These are phyloP conservation scores for Pseudogymnoascus sp. DNA, from an alignment of 2,329 filamentous ascomycete genomes.

Conservation along the genomic window DNA sequence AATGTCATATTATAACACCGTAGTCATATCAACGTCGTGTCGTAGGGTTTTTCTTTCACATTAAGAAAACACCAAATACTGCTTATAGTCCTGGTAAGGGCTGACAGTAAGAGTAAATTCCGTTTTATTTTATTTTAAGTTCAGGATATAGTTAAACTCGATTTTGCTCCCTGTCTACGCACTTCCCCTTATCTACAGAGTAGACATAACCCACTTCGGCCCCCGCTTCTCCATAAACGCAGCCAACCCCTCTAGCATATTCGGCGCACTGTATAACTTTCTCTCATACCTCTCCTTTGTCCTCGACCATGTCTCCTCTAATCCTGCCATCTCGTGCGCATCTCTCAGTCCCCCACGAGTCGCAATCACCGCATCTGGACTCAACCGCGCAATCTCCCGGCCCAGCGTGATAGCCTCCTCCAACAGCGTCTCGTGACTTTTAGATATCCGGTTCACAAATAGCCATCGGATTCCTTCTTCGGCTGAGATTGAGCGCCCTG, in stretches of 20 bases:
- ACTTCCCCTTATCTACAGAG: slow-evolving; percentile 28
- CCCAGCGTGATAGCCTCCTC: slow-evolving; percentile 26
- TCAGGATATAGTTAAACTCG: neutral
- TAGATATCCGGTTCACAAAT: slow-evolving; percentile 18
- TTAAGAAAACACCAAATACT: neutral
- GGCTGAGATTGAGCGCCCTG: slow-evolving; percentile 20
- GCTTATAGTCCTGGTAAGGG: neutral
- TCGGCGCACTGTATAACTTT: slow-evolving; percentile 35
- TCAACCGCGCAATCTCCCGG: slow-evolving; percentile 25
- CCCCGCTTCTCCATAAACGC: slow-evolving; percentile 44
- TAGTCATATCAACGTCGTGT: neutral
- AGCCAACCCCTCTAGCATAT: slow-evolving; percentile 39
- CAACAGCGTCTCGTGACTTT: slow-evolving; percentile 28
- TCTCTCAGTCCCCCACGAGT: slow-evolving; percentile 27
- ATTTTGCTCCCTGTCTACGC: too few relatives aligned
- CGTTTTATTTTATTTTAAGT: neutral
- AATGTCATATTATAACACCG: neutral
- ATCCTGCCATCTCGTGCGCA: slow-evolving; percentile 34
- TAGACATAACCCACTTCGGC: slow-evolving; percentile 40
- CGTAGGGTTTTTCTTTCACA: neutral
- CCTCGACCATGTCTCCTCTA: slow-evolving; percentile 33
- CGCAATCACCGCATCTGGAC: slow-evolving; percentile 30
- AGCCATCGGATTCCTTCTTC: slow-evolving; percentile 27
- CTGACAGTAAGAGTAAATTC: neutral
- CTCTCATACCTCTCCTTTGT: slow-evolving; percentile 35